phyloP scores from a whole-genome alignment of 2,329 filamentous ascomycete genomes.

The Ophiosphaerella narmari region DNA sequence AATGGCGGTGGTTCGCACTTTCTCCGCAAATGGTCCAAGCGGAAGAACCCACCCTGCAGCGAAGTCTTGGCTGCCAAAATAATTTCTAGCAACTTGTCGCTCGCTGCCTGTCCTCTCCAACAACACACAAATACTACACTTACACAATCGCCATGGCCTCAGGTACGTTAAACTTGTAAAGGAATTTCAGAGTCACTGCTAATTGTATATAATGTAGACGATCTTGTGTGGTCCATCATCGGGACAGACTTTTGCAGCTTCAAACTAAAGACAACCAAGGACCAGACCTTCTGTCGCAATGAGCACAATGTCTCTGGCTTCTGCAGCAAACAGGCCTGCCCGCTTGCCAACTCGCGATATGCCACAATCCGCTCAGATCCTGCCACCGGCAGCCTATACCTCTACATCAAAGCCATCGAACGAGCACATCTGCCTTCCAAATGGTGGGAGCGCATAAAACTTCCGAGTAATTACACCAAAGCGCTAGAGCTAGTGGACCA shows the following conservation, averaged over 20 bases:
- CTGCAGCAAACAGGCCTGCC: conserved; percentile 68
- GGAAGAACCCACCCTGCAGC: conserved; percentile 13
- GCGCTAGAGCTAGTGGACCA: conserved; percentile 76
- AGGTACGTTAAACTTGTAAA: conserved; percentile 12
- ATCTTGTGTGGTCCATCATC: conserved; percentile 97
- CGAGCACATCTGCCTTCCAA: conserved; percentile 78
- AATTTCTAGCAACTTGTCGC: conserved; percentile 9
- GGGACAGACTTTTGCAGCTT: conserved; percentile 95
- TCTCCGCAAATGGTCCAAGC: conserved; percentile 22
- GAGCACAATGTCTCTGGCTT: conserved; percentile 63
- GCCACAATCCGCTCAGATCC: conserved; percentile 87
- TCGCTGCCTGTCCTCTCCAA: conserved; percentile 11
- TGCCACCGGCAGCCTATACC: conserved; percentile 79
- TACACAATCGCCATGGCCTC: conserved; percentile 27
- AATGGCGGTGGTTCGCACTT: conserved; percentile 23
- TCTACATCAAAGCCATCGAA: conserved; percentile 89
- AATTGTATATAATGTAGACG: conserved; percentile 58
- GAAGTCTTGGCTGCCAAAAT: conserved; percentile 16
- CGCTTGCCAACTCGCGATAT: conserved; percentile 88
- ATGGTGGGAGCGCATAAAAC: conserved; percentile 91
- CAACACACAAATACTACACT: conserved; percentile 4
- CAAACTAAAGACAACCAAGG: conserved; percentile 74
- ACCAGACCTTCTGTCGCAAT: conserved; percentile 91
- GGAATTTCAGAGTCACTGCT: too few species aligned
- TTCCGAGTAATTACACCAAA: conserved; percentile 88